Percentiles rank a stretch among this genome's conserved stretches.
Evolutionary conservation across 2,329 filamentous ascomycete genomes (phyloP).

Genomic region (Arthrocladium fulminans): DNA sequence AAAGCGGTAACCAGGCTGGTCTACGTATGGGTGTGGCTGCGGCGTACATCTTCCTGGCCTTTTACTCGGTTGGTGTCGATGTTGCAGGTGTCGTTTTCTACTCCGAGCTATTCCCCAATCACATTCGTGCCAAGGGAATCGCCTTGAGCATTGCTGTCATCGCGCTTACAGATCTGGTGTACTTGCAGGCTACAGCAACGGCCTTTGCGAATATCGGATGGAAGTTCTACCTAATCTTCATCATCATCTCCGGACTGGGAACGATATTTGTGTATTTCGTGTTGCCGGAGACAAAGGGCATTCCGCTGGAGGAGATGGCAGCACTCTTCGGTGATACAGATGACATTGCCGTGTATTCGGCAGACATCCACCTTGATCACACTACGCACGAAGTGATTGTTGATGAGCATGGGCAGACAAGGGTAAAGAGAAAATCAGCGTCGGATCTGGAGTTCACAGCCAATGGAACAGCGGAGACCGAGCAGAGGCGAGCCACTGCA

Average conservation of each 20-base stretch:
- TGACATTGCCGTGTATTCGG: constrained; percentile 2
- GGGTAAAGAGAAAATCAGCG: background rate
- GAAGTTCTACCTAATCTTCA: constrained; percentile 27
- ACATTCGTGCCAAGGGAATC: constrained; percentile 19
- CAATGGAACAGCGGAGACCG: background rate
- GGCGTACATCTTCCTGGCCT: constrained; percentile 39
- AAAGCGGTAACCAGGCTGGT: constrained; percentile 14
- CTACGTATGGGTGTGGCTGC: constrained; percentile 45
- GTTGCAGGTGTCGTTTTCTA: constrained; percentile 18
- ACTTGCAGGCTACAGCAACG: constrained; percentile 15
- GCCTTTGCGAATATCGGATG: constrained; percentile 28
- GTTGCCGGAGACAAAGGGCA: constrained; percentile 27
- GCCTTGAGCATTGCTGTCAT: constrained; percentile 15
- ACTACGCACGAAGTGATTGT: background rate
- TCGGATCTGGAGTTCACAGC: background rate
- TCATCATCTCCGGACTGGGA: constrained; percentile 3
- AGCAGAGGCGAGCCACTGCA: no score
- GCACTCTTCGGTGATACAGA: constrained; percentile 23
- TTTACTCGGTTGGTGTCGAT: constrained; percentile 17
- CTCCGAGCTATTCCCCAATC: constrained; percentile 20
- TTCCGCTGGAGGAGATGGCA: constrained; percentile 32
- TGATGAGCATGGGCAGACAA: background rate
- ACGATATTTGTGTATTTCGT: constrained; percentile 8
- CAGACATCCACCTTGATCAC: constrained; percentile 1
- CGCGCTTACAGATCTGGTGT: constrained; percentile 16